These are phyloP conservation scores for Ustilago crameri DNA, from an alignment of 1,284 basidiomycete genomes.

Conservation along the genomic window DNA sequence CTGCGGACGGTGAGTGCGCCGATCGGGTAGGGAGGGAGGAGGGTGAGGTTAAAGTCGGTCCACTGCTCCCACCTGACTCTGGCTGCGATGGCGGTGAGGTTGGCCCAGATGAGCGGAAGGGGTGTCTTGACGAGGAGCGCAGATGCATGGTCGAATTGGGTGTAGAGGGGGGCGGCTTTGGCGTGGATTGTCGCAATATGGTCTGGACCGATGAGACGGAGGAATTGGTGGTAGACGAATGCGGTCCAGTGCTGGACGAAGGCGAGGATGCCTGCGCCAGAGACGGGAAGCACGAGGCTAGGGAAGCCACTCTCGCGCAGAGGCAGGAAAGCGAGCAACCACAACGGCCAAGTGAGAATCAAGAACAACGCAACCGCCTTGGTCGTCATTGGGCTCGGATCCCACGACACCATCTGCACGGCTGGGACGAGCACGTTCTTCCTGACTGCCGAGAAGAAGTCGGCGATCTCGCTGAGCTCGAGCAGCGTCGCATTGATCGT, in stretches of 20 bases:
- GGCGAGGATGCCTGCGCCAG: conserved; percentile 27
- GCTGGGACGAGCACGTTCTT: conserved; percentile 51
- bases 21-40: conserved; percentile 64
- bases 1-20: conserved; percentile 60
- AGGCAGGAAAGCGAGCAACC: conserved; percentile 60
- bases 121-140: conserved; percentile 22
- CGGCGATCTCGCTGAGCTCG: conserved; percentile 60
- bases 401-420: conserved; percentile 51
- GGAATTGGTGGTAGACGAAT: conserved; percentile 19
- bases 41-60: conserved; percentile 40
- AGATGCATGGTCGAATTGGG: conserved; percentile 10
- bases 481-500: conserved; percentile 55
- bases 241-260: not conserved
- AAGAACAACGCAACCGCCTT: conserved; percentile 56
- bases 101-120: conserved; percentile 12
- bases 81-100: conserved; percentile 2
- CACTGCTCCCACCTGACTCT: conserved; percentile 28
- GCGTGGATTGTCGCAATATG: conserved; percentile 17
- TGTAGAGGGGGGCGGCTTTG: conserved; percentile 27
- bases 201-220: conserved; percentile 25
- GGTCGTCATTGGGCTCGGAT: conserved; percentile 44
- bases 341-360: conserved; percentile 62
- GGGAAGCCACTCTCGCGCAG: conserved; percentile 39
- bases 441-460: conserved; percentile 56
- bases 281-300: conserved; percentile 40